Conservation (phyloP, 2,329 filamentous ascomycete species). For the Epichloe aotearoae region DNA sequence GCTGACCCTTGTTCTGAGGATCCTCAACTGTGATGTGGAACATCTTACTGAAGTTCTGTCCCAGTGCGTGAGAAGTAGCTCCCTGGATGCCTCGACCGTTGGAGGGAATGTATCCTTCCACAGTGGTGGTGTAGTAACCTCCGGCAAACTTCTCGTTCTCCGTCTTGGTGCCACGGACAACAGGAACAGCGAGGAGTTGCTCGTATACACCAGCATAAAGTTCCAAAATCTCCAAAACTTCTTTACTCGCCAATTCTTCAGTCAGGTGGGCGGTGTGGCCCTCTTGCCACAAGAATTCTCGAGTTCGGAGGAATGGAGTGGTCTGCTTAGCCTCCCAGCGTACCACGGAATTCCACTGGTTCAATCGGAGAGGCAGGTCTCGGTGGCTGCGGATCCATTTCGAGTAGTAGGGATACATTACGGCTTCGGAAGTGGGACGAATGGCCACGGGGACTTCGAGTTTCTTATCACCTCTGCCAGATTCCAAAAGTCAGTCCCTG, state of each 20-base stretch:
- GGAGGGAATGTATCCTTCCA: conserved; percentile 91
- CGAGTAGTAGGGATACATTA: conserved; percentile 93
- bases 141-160: conserved; percentile 98
- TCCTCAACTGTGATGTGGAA: conserved; percentile 97
- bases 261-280: conserved; percentile 84
- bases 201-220: conserved; percentile 88
- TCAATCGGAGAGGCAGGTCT: conserved; percentile 83
- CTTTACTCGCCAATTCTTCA: conserved; percentile 64
- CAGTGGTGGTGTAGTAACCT: conserved; percentile 90
- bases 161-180: conserved; percentile 88
- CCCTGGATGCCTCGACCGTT: conserved; percentile 96
- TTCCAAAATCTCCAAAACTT: conserved; percentile 88
- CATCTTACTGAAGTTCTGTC: conserved; percentile 99
- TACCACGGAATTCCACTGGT: conserved; percentile 92
- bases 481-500: background rate
- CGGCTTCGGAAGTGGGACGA: conserved; percentile 56
- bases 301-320: conserved; percentile 73
- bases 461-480: conserved; percentile 67
- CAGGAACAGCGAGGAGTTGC: conserved; percentile 83
- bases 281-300: conserved; percentile 98
- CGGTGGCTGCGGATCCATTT: conserved; percentile 96
- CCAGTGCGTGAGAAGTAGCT: conserved; percentile 84
- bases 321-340: conserved; percentile 96
- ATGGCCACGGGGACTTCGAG: conserved; percentile 68
- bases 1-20: conserved; percentile 64